Conservation (phyloP, 352 stramenopile genomes). For the Phytophthora brassicae region DNA sequence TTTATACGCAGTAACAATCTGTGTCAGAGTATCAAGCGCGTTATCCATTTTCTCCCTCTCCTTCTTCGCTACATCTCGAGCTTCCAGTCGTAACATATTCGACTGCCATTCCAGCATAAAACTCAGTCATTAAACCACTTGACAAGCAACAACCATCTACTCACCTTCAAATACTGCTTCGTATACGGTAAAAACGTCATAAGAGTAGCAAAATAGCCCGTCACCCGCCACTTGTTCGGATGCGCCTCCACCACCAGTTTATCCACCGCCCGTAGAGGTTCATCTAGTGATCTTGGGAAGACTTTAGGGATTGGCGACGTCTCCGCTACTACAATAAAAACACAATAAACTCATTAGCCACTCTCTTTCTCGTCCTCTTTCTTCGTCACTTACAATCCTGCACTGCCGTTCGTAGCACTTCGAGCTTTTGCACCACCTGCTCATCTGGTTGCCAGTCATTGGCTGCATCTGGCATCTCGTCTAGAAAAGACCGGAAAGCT, state of each 20-base stretch:
- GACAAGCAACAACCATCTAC: neutral
- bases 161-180: constrained; percentile 85
- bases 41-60: constrained; percentile 66
- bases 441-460: constrained; percentile 69
- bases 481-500: constrained; percentile 61
- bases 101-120: constrained; percentile 40
- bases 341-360: neutral
- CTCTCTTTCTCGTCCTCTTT: neutral
- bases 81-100: constrained; percentile 86
- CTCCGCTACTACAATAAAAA: constrained; percentile 43
- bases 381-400: constrained; percentile 56
- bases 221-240: constrained; percentile 88
- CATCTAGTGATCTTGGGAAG: constrained; percentile 79
- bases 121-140: neutral
- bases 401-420: constrained; percentile 61
- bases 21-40: constrained; percentile 28
- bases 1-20: constrained; percentile 45
- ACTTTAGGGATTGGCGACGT: constrained; percentile 73
- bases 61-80: constrained; percentile 57
- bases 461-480: constrained; percentile 63
- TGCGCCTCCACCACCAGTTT: constrained; percentile 80
- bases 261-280: constrained; percentile 76
- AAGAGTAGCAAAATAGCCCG: constrained; percentile 86
- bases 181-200: constrained; percentile 89
- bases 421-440: constrained; percentile 54